Base-by-base conservation (phyloP, 371 early-diverging fungal species). In the Mucor circinelloides region DNA sequence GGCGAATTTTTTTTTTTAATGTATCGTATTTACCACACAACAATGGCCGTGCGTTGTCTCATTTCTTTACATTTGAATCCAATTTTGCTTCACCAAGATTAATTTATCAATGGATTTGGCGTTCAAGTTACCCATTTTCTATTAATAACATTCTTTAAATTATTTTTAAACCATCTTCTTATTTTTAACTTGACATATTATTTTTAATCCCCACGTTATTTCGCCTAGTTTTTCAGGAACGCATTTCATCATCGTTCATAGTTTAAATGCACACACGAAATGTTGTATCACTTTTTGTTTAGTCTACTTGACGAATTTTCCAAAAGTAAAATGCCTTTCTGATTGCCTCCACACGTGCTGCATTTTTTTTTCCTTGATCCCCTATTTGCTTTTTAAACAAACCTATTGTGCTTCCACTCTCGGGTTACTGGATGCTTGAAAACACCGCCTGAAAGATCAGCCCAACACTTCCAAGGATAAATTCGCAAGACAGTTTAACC, bases 191-290 rank as follows among this genome's bases (percentile, higher is more conserved):
- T 50, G 50, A 50, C 50, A 10, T 50, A 50, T 21, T 50, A 50
- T 50, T 50, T 50, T 50, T 50, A 50, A 23, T 48, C 48, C 48
- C 48, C 48, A 48, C 48, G 48, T 48, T 48, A 48, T 48, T 21
- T 23, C 3, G 10, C 50, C 21, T 10, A 50, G 23, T 23, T 23
- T 50, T 50, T 50, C 50, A 50, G 50, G 50, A 50, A 50, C 50
- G 21, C 50, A 50, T 50, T 25, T 50, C 50, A 50, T 50, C 50
- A 50, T 50, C 46, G 17, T 36, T 46, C 50, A 50, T 50, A 23
- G 50, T 25, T 25, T 25, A 23, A 50, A 50, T 50, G 25, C 21
- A 25, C 50, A 50, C 42, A 40, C n/a, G 17, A 34, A 17, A 17
- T 40, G 42, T 50, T 50, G 50, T 50, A 50, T 23, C 25, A 25